Conservation (phyloP, 768 basidiomycete species). For the Trametes coccinea region DNA sequence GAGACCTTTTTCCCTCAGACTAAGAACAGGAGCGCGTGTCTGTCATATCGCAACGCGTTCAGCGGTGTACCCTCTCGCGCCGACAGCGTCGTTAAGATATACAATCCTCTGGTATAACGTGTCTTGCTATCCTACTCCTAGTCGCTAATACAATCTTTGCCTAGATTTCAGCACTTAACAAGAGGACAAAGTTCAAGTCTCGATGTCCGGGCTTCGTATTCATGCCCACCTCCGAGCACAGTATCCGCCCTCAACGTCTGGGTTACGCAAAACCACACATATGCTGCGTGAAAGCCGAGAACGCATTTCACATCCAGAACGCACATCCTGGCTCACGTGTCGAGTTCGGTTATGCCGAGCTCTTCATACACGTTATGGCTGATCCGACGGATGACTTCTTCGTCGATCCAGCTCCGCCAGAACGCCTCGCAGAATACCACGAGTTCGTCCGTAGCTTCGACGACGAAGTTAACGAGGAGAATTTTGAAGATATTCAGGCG, state of each 20-base stretch:
- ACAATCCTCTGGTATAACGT: neutral
- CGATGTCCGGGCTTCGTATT: constrained; percentile 13
- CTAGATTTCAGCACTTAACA: neutral
- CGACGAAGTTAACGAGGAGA: neutral
- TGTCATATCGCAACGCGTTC: neutral
- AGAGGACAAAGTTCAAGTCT: neutral
- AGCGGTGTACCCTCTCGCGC: neutral
- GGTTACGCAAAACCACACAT: constrained; percentile 12
- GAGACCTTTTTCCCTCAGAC: neutral
- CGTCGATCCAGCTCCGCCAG: neutral
- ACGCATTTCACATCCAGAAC: neutral
- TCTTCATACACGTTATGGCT: constrained; percentile 13
- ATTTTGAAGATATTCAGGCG: neutral
- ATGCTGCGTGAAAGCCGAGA: neutral
- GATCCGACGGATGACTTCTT: constrained; percentile 10
- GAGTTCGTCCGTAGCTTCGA: constrained; percentile 1
- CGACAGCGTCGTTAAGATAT: neutral
- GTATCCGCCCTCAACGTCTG: neutral
- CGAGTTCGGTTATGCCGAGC: constrained; percentile 10
- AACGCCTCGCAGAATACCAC: neutral
- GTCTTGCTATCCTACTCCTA: too few species aligned
- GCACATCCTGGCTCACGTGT: neutral
- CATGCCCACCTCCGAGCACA: neutral
- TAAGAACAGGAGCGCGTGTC: neutral
- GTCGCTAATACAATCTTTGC: constrained; percentile 17